These are phyloP conservation scores for Hondaea fermentalgiana DNA, from an alignment of 108 stramenopile species.

Conservation along the genomic window DNA sequence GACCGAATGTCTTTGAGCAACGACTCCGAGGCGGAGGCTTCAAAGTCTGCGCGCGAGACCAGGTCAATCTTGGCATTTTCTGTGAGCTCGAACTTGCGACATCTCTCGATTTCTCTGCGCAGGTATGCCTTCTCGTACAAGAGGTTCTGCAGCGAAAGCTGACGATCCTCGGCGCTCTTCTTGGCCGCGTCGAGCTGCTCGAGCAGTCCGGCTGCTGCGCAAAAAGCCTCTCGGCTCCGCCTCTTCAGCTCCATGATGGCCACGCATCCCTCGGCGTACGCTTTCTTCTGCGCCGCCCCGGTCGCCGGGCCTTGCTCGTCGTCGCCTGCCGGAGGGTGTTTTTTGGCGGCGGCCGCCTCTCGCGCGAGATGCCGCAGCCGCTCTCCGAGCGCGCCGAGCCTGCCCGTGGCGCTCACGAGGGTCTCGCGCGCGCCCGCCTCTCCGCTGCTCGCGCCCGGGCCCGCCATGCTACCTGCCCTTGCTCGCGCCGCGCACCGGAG, in stretches of 20 bases:
- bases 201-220: neutral
- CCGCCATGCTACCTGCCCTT: too few species aligned
- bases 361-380: neutral
- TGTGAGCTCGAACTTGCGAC: neutral
- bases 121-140: slow-evolving; percentile 5
- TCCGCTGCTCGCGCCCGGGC: too few species aligned
- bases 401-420: too few species aligned
- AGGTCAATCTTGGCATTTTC: neutral
- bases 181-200: neutral
- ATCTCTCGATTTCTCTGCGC: neutral
- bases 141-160: neutral
- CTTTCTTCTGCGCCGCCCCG: neutral
- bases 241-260: neutral
- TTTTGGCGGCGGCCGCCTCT: neutral
- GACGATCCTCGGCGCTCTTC: neutral
- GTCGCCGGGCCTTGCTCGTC: too few species aligned
- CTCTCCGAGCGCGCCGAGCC: neutral
- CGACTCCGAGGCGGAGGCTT: neutral
- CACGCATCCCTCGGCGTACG: neutral
- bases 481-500: too few species aligned
- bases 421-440: too few species aligned
- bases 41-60: neutral
- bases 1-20: neutral
- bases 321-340: too few species aligned
- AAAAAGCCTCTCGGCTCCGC: neutral